Base-by-base conservation (phyloP, 257 asterid genomes). In the Penstemon newberryi region DNA sequence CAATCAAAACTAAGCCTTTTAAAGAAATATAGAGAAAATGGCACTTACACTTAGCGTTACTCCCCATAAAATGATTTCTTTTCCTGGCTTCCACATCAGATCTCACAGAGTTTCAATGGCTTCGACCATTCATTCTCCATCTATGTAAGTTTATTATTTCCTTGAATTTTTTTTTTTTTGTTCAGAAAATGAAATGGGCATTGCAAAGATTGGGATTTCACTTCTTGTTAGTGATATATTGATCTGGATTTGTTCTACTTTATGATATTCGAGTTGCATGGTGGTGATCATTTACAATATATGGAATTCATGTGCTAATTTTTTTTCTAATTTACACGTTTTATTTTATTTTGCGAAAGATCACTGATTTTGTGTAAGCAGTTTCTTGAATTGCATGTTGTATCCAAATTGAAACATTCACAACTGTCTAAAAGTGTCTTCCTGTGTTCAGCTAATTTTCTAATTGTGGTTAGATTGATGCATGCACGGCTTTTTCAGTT, bases 31-130 rank as follows among this genome's bases (percentile, higher is more conserved):
- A 39, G 50, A 3, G 43, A 6, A 77, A 69, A 83, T 83, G 88
- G 86, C 88, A 6, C 82, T 83, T 15, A 80, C 73, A 37, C 69
- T 80, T 5, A 52, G 66, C 75, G 67, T 77, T 36, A 7, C 72
- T 68, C 77, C 84, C 13, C 68, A 36, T 70, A 80, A 74, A 63
- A 73, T 80, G 79, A 66, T 71, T 56, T 57, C 78, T 10, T 74
- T 78, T 53, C 70, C 76, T 41, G 82, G 82, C 0, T 11, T 37
- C 53, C 81, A 69, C 64, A 68, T 56, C 86, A 83, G 85, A 83
- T 83, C 88, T 75, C 82, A 43, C 74, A 76, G 75, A 56, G 79
- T 76, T 71, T 54, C 60, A 57, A 83, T 83, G 88, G 82, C 88
- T 70, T 83, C 88, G 0, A 78, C 88, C 60, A 6, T 83, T 71